Evolutionary conservation across 2,329 filamentous ascomycete genomes (phyloP), one percentile per base, ranked within the genome.

Genomic region (Fusarium neocosmosporiellum): DNA sequence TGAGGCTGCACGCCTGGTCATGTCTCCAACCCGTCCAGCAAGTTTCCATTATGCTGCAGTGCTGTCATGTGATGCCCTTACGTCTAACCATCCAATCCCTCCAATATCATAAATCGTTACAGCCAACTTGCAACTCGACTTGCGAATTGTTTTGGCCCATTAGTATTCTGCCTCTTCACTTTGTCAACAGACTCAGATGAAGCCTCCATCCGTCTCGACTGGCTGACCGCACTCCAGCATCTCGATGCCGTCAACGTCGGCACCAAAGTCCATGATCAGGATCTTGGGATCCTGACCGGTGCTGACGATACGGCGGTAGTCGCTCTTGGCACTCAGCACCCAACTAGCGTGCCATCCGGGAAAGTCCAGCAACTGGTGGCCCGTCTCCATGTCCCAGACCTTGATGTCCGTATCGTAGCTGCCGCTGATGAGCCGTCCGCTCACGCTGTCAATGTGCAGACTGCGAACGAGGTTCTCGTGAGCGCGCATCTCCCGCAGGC

Each of bases 371-470:
- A 96, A 88, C 75, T 94, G 88, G 54, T 91, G 86, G 36, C 95
- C 96, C 4, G 92, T 92, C 72, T 92, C 90, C 83, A 96, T 93
- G 80, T 98, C 93, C 83, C 95, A 98, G 1, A 98, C 94, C 80
- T 97, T 97, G 80, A 99, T 95, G 77, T 96, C 95, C 77, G 94
- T 94, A 80, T 99, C 96, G 81, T 99, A 99, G 80, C 93, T 96
- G 20, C 94, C 96, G 74, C 94, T 97, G 67, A 99, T 89, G 33
- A 99, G 91, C 57, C 96, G 91, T 20, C 93, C 93, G 78, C 94
- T 96, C 63, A 93, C 88, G 62, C 91, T 94, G 82, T 99, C 96
- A 71, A 98, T 90, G 85, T 98, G 95, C 67, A 99, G 85, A 59
- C 93, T 96, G 66, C 96, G 92, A 27, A 99, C 96, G 33, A 99